phyloP scores from a whole-genome alignment of 768 basidiomycete genomes.

The Boletellus ananas region DNA sequence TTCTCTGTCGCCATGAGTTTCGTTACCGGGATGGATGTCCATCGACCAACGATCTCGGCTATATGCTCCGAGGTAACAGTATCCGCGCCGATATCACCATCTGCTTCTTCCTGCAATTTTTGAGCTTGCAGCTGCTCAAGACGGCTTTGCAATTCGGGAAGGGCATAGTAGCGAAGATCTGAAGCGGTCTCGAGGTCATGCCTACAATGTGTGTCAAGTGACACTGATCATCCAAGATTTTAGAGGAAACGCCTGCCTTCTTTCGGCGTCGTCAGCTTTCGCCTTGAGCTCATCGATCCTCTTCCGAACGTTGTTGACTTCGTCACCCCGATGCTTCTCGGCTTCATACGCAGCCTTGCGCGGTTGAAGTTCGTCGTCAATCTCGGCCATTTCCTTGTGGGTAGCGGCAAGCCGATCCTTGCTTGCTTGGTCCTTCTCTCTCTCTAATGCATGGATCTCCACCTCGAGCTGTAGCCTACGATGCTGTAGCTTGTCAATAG shows the following conservation, averaged over 20 bases:
- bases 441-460: slow-evolving; percentile 90
- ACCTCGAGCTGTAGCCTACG: slow-evolving; percentile 88
- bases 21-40: slow-evolving; percentile 91
- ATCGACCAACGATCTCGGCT: slow-evolving; percentile 88
- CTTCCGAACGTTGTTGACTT: slow-evolving; percentile 69
- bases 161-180: slow-evolving; percentile 86
- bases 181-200: slow-evolving; percentile 75
- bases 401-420: slow-evolving; percentile 76
- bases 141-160: slow-evolving; percentile 79
- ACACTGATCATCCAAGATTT: not conserved
- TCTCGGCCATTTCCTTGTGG: slow-evolving; percentile 73
- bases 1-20: slow-evolving; percentile 84
- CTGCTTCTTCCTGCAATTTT: slow-evolving; percentile 67
- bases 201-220: slow-evolving; percentile 29
- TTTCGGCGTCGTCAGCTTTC: slow-evolving; percentile 91
- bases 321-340: slow-evolving; percentile 78
- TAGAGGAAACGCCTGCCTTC: slow-evolving; percentile 48
- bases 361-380: slow-evolving; percentile 81
- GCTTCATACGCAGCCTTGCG: slow-evolving; percentile 83
- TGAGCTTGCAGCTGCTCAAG: slow-evolving; percentile 69
- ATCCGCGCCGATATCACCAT: slow-evolving; percentile 51
- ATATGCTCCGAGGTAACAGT: slow-evolving; percentile 86
- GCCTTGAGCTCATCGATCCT: slow-evolving; percentile 89
- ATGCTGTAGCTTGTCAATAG: slow-evolving; percentile 86
- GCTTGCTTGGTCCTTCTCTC: slow-evolving; percentile 87